Evolutionary conservation across 768 basidiomycete species (phyloP), one percentile per base, ranked within the genome.

Genomic region (Boletus eberwhitei): DNA sequence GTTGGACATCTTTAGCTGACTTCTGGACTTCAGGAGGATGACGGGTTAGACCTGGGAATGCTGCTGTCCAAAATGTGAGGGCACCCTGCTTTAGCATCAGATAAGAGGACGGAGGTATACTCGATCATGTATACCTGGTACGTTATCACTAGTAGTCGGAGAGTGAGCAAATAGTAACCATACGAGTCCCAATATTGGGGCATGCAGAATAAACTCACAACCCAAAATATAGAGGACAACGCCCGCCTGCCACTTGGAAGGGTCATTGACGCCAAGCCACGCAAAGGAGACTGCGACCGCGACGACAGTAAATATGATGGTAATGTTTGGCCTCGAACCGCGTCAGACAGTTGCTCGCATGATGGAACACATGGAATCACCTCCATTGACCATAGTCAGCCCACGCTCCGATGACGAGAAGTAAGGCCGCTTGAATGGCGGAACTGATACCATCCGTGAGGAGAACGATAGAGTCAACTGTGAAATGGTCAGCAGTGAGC

Each of bases 371-470:
- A 31, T 29, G 12, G 13, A 46, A 48, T 40, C 39, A 84, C 86
- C 86, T 86, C 88, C 87, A 89, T 16, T 73, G 71, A n/a, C 89
- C 88, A 66, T 90, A 91, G 66, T 90, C 88, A 1, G 88, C 87
- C 85, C 88, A 90, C 4, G 87, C 85, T 5, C 88, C 88, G 29
- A 90, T 80, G 13, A 79, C 61, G 22, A 90, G 69, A 38, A 91
- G 71, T 16, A 90, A 62, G 16, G 77, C 79, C 0, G 87, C 86
- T 69, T 91, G 88, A 26, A 90, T 77, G 0, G 86, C 87, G 62
- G 90, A 90, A 55, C 85, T 86, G 41, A 91, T 83, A 4, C 89
- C 88, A 60, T 90, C 90, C 8, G 87, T 89, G 52, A 89, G 75
- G 24, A 90, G 77, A 5, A 90, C 86, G 57, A 90, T 87, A 3